Conservation (phyloP, 2,329 filamentous ascomycete species). For the Neopestalotiopsis clavispora region DNA sequence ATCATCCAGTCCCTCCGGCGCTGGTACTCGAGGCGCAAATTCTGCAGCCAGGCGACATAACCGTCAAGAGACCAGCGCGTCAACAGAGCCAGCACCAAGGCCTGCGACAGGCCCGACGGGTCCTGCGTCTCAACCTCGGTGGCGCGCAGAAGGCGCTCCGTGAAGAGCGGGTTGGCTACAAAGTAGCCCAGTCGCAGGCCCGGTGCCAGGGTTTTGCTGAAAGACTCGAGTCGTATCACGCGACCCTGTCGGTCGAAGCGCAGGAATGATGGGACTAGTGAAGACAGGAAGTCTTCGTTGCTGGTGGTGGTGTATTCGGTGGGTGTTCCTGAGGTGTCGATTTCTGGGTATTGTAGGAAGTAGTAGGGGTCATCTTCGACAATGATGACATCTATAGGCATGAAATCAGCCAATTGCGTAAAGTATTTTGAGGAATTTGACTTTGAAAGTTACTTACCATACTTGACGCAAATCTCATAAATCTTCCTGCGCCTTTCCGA, state of each 20-base stretch:
- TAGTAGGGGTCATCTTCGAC: constrained; percentile 76
- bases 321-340: background rate
- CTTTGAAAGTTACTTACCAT: constrained; percentile 28
- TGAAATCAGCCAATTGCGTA: constrained; percentile 21
- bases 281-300: constrained; percentile 11
- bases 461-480: constrained; percentile 36
- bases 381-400: constrained; percentile 51
- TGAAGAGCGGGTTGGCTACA: constrained; percentile 34
- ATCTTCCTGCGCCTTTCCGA: constrained; percentile 53
- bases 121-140: constrained; percentile 65
- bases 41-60: constrained; percentile 77
- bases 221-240: constrained; percentile 72
- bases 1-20: constrained; percentile 68
- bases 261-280: constrained; percentile 65
- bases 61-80: constrained; percentile 75
- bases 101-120: constrained; percentile 70
- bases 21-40: constrained; percentile 72
- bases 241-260: constrained; percentile 69
- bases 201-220: constrained; percentile 73
- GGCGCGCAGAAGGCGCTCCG: constrained; percentile 34
- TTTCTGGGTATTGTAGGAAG: constrained; percentile 66
- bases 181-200: constrained; percentile 73
- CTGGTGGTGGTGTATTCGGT: background rate
- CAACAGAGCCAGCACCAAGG: constrained; percentile 28
- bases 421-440: no score